Conservation (phyloP, 2,329 filamentous ascomycete species). For the Colletotrichum sp. region DNA sequence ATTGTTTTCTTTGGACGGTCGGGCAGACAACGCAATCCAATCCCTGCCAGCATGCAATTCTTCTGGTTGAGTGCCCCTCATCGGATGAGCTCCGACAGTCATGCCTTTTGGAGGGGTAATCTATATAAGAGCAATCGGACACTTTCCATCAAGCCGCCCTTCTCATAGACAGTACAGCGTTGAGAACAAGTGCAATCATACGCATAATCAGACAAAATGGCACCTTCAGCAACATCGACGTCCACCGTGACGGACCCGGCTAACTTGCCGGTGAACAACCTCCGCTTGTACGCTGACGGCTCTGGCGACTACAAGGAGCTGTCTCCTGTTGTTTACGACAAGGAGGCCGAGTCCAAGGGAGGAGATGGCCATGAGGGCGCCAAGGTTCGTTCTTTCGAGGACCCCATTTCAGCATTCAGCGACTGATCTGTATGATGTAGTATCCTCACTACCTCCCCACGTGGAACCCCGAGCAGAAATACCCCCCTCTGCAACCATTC, state of each 20-base stretch:
- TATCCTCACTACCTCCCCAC: slow-evolving; percentile 58
- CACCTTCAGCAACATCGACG: slow-evolving; percentile 37
- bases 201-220: slow-evolving; percentile 27
- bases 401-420: neutral
- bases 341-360: slow-evolving; percentile 30
- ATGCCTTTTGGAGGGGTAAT: neutral
- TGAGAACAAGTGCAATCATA: neutral
- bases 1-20: neutral
- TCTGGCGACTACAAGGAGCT: slow-evolving; percentile 34
- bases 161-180: neutral
- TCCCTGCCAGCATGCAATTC: slow-evolving; percentile 47
- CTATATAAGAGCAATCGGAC: slow-evolving; percentile 7
- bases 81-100: slow-evolving; percentile 2
- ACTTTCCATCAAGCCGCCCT: neutral
- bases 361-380: slow-evolving; percentile 22
- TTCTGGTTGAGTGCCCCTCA: neutral
- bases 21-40: slow-evolving; percentile 47
- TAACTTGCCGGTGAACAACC: slow-evolving; percentile 24
- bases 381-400: slow-evolving; percentile 8
- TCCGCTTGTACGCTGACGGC: slow-evolving; percentile 37
- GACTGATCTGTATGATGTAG: slow-evolving; percentile 3
- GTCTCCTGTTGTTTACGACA: slow-evolving; percentile 25
- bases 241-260: slow-evolving; percentile 26
- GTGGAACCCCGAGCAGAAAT: slow-evolving; percentile 62
- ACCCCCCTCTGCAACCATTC: slow-evolving; percentile 64